phyloP scores from a whole-genome alignment of 108 stramenopile species.

The Asterionellopsis glacialis region DNA sequence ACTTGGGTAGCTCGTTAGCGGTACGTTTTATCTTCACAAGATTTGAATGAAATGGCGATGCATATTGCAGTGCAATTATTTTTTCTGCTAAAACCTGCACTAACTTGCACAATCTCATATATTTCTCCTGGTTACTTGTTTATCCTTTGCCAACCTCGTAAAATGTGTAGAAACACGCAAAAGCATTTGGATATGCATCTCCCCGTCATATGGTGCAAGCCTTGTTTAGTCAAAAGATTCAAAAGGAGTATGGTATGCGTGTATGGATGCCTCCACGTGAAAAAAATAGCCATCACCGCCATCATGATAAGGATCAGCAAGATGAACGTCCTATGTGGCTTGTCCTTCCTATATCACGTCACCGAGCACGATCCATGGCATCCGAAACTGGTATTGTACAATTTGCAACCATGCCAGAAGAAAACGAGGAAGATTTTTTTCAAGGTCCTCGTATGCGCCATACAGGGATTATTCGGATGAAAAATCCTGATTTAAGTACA shows the following conservation, averaged over 20 bases:
- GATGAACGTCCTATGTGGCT: constrained; percentile 23
- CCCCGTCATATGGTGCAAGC: constrained; percentile 38
- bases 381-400: constrained; percentile 52
- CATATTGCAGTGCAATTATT: background rate
- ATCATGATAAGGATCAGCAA: background rate
- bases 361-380: constrained; percentile 47
- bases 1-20: constrained; percentile 27
- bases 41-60: background rate
- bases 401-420: constrained; percentile 23
- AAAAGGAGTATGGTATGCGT: constrained; percentile 51
- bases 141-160: background rate
- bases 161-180: constrained; percentile 36
- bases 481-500: constrained; percentile 5
- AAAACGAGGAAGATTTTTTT: constrained; percentile 6
- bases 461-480: constrained; percentile 35
- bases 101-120: no score
- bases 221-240: constrained; percentile 55
- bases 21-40: constrained; percentile 20
- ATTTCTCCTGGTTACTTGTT: no score
- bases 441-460: constrained; percentile 26
- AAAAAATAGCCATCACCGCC: constrained; percentile 3
- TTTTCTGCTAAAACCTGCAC: background rate
- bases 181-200: constrained; percentile 49
- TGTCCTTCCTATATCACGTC: constrained; percentile 39
- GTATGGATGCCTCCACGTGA: constrained; percentile 26